Evolutionary conservation across 169 alveolate genomes (phyloP).

Genomic region (Pseudocohnilembus persalinus): DNA sequence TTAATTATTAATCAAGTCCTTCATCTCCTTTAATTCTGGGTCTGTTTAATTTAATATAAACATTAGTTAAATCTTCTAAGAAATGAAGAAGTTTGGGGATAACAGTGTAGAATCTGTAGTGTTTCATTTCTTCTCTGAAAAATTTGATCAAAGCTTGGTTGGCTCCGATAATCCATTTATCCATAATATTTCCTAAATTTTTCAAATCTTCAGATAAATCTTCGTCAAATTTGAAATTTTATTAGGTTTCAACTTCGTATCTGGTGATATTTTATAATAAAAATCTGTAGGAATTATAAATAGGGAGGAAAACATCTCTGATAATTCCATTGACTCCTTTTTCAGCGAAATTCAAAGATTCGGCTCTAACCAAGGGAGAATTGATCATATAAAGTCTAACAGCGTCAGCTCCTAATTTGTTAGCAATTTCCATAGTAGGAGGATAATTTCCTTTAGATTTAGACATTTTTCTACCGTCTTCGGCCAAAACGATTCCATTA

Average conservation of each 20-base stretch:
- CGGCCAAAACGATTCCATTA: conserved; percentile 95
- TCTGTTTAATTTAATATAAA: conserved; percentile 87
- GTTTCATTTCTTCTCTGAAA: conserved; percentile 95
- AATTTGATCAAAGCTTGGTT: conserved; percentile 85
- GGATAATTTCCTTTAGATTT: conserved; percentile 97
- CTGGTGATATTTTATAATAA: conserved; percentile 94
- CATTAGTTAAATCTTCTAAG: conserved; percentile 96
- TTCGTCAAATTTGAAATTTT: conserved; percentile 82
- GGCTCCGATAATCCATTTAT: conserved; percentile 93
- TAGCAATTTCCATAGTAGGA: conserved; percentile 91
- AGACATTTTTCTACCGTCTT: conserved; percentile 98
- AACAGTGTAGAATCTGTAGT: conserved; percentile 95
- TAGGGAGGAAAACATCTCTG: conserved; percentile 97
- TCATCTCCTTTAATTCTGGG: conserved; percentile 96
- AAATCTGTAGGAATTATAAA: conserved; percentile 97
- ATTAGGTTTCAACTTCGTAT: conserved; percentile 82
- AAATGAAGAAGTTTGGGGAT: conserved; percentile 92
- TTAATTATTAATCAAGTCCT: conserved; percentile 87
- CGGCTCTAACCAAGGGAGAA: conserved; percentile 98
- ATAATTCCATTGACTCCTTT: conserved; percentile 94
- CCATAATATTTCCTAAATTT: conserved; percentile 88
- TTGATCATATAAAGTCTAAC: conserved; percentile 94
- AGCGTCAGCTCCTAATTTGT: conserved; percentile 95
- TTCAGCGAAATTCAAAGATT: conserved; percentile 90
- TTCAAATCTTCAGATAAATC: conserved; percentile 43